Conservation (phyloP, 352 stramenopile genomes). For the Phytophthora citrophthora region DNA sequence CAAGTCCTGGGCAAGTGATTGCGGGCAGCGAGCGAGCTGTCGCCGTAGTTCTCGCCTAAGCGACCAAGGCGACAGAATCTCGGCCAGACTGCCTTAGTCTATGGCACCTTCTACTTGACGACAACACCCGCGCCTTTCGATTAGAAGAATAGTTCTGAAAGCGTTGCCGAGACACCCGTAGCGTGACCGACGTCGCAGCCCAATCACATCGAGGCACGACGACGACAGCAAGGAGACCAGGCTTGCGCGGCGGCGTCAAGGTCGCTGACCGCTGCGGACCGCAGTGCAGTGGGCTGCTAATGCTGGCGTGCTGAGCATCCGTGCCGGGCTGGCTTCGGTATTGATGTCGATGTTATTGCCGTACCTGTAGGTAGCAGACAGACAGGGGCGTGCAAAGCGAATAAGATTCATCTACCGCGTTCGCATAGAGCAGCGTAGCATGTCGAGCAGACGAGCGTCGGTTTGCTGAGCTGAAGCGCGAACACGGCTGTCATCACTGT, state of each 20-base stretch:
- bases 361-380: not conserved
- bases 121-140: slow-evolving; percentile 1
- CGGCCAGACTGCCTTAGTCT: not conserved
- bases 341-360: not conserved
- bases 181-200: not conserved
- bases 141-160: slow-evolving; percentile 1
- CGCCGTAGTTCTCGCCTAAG: not conserved
- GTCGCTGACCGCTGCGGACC: not conserved
- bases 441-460: slow-evolving; percentile 15
- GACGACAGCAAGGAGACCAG: not conserved
- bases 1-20: too few relatives aligned
- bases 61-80: not conserved
- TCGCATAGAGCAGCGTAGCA: slow-evolving; percentile 1
- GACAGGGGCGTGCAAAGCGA: slow-evolving; percentile 4
- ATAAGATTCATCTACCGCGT: slow-evolving; percentile 27
- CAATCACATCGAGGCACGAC: slow-evolving; percentile 1
- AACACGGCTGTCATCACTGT: slow-evolving; percentile 1
- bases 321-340: slow-evolving; percentile 8
- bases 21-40: not conserved
- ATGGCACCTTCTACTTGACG: not conserved
- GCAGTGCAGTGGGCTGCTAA: not conserved
- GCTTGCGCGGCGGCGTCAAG: not conserved
- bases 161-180: not conserved
- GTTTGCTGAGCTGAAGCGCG: slow-evolving; percentile 19
- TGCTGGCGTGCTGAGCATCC: slow-evolving; percentile 2